A percentile compares a stretch with the other conserved stretches of the same genome.
phyloP scores from a whole-genome alignment of 331 rosid genomes.

The Quercus phellos region DNA sequence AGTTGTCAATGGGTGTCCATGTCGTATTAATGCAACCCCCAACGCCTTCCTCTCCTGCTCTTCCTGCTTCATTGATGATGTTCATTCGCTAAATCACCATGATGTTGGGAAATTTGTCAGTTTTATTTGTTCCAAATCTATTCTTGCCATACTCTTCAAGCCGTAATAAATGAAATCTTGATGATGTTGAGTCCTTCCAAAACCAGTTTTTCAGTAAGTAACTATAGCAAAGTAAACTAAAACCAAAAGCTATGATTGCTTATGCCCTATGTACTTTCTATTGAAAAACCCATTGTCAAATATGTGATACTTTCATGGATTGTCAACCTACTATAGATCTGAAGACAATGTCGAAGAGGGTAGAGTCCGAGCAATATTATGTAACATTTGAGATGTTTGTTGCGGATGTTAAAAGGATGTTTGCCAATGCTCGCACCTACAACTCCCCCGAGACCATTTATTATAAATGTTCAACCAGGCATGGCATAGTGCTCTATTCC shows the following conservation, averaged over 20 bases:
- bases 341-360: slow-evolving; percentile 91
- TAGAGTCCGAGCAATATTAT: slow-evolving; percentile 89
- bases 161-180: neutral
- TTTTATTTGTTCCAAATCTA: neutral
- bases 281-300: neutral
- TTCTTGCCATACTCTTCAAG: neutral
- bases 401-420: slow-evolving; percentile 92
- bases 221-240: neutral
- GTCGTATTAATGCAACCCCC: neutral
- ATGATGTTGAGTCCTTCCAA: neutral
- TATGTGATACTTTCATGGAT: neutral
- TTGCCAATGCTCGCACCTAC: slow-evolving; percentile 79
- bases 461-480: slow-evolving; percentile 83
- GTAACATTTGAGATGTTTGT: slow-evolving; percentile 93
- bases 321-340: slow-evolving; percentile 45
- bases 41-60: neutral
- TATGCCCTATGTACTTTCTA: neutral
- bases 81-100: neutral
- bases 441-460: slow-evolving; percentile 95
- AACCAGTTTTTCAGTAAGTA: neutral
- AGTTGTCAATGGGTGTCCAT: neutral
- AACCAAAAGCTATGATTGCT: neutral
- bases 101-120: neutral
- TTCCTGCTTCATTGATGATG: neutral
- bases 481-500: slow-evolving; percentile 36